These are phyloP conservation scores for Taxawa tesnikishii DNA, from an alignment of 2,329 filamentous ascomycete species.

Conservation along the genomic window DNA sequence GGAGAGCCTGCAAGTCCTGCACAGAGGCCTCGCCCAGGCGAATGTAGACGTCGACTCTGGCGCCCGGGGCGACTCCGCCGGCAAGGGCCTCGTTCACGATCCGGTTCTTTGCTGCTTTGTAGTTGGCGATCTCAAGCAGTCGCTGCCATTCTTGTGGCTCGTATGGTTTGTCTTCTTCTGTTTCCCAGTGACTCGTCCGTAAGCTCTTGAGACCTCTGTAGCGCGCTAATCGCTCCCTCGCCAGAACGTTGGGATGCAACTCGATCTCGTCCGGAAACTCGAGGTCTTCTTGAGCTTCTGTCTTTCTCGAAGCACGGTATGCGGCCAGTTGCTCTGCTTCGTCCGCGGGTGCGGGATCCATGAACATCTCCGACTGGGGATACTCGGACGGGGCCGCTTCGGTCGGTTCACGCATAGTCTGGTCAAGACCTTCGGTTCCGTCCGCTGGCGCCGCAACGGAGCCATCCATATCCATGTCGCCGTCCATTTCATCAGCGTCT, in stretches of 20 bases:
- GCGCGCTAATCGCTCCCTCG: slow-evolving; percentile 69
- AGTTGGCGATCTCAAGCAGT: slow-evolving; percentile 78
- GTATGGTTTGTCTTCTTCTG: slow-evolving; percentile 71
- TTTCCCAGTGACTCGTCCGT: slow-evolving; percentile 78
- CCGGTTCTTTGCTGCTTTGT: slow-evolving; percentile 68
- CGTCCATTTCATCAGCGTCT: slow-evolving; percentile 46
- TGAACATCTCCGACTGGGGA: slow-evolving; percentile 84
- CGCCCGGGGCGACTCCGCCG: slow-evolving; percentile 78
- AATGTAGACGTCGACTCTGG: slow-evolving; percentile 69
- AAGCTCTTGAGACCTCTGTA: slow-evolving; percentile 91
- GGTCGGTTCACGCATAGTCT: slow-evolving; percentile 38
- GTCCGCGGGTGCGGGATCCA: slow-evolving; percentile 67
- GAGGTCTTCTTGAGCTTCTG: slow-evolving; percentile 76
- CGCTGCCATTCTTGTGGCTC: slow-evolving; percentile 86
- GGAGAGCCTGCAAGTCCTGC: slow-evolving; percentile 42
- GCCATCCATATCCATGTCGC: slow-evolving; percentile 37
- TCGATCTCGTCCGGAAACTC: slow-evolving; percentile 98
- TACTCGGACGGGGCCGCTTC: slow-evolving; percentile 71
- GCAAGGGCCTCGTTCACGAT: slow-evolving; percentile 70
- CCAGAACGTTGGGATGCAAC: slow-evolving; percentile 73
- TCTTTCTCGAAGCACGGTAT: slow-evolving; percentile 65
- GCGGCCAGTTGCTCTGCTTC: slow-evolving; percentile 71
- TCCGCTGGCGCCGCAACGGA: slow-evolving; percentile 59
- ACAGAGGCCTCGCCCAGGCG: slow-evolving; percentile 33
- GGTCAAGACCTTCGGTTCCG: slow-evolving; percentile 56